Evolutionary conservation across 2,329 filamentous ascomycete genomes (phyloP), one percentile per base, ranked within the genome.

Genomic region (Bertia moriformis): DNA sequence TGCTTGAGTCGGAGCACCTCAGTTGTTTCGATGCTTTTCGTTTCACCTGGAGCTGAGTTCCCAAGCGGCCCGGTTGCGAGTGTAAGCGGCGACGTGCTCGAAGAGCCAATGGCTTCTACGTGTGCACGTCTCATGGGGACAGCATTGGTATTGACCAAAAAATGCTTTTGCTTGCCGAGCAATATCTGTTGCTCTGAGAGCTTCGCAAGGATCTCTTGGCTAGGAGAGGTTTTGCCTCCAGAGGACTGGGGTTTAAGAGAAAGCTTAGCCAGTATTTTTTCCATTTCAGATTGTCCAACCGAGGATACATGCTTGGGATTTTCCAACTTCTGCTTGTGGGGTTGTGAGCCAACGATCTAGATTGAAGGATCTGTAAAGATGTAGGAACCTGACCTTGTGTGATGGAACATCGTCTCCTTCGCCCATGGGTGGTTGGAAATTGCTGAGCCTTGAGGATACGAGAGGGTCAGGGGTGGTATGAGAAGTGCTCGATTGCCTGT

Each of bases 1-100:
- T 67, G 62, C 51, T 69, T 71, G 42, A 78, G 58, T 44, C 65
- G 67, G 48, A 66, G 51, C 41, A 77, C 55, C 49, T 76, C 71
- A n/a, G 57, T 53, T 32, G 57, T 52, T 38, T 64, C 61, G 19
- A 29, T 29, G n/a, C n/a, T n/a, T n/a, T n/a, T n/a, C n/a, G n/a
- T n/a, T 10, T 29, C 24, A 10, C 10, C n/a, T 10, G 24, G 24
- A n/a, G 24, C 24, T 10, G 24, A 29, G n/a, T 29, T 29, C 10
- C n/a, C 24, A 10, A 29, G 10, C 10, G 24, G n/a, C 24, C n/a
- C 24, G 24, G 24, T 29, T 10, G 24, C 24, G 10, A n/a, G n/a
- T 10, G 24, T 29, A n/a, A n/a, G 24, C 24, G 24, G 24, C 24
- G n/a, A 10, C 24, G n/a, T n/a, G 24, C 10, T n/a, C 10, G 24